phyloP scores from a whole-genome alignment of 306 rosid genomes.

The Benincasa hispida region DNA sequence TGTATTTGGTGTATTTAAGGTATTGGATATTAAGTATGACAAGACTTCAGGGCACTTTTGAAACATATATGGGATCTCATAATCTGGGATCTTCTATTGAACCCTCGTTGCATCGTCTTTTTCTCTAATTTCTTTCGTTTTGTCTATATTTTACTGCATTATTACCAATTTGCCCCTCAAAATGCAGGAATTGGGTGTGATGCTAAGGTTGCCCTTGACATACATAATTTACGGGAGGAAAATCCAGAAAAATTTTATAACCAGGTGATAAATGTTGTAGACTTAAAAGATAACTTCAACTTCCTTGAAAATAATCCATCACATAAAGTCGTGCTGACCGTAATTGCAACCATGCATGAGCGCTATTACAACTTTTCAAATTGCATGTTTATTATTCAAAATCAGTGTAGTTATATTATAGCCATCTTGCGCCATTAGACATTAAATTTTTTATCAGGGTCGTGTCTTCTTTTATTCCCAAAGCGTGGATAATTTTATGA shows the following conservation, averaged over 20 bases:
- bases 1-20: neutral
- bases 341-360: neutral
- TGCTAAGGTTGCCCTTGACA: constrained; percentile 98
- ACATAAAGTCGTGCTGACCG: neutral
- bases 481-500: neutral
- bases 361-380: neutral
- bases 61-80: neutral
- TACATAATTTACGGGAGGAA: constrained; percentile 95
- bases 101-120: neutral
- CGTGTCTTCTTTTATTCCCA: neutral
- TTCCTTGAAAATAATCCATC: neutral
- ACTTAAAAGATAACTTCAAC: neutral
- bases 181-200: constrained; percentile 88
- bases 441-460: neutral
- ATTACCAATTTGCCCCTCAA: neutral
- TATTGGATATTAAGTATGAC: neutral
- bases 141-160: neutral
- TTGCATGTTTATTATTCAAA: neutral
- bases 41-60: neutral
- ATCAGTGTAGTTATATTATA: neutral
- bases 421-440: neutral
- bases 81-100: neutral
- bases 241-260: constrained; percentile 96
- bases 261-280: constrained; percentile 45
- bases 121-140: neutral